Base-by-base conservation (phyloP, 2,329 filamentous ascomycete genomes). In the Aureobasidium subglaciale region DNA sequence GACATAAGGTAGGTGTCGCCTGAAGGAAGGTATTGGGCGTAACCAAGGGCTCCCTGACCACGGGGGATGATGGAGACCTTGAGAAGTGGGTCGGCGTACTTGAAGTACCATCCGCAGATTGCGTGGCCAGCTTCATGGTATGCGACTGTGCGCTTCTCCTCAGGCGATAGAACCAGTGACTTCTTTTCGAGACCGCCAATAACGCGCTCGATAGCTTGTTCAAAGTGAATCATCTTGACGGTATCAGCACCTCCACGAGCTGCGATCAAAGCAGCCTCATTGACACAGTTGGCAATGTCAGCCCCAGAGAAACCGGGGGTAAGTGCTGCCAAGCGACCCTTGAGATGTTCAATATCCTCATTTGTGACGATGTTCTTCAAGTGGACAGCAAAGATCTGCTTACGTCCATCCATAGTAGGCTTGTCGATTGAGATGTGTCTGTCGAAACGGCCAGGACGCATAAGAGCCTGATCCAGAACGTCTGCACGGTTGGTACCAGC, bases 1-100 rank as follows among this genome's bases (percentile, higher is more conserved):
- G 87, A 96, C 91, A 99, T 93, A 61, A 99, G 81, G 71, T 97
- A 97, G 8, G 89, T 90, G 68, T 99, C 93, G 56, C 85, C 85
- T 20, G 86, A 80, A 1, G 93, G 93, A n/a, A 99, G 81, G 70
- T 97, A 97, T 72, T 99, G 93, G 1, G 93, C 93, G 68, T 99
- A 99, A 8, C 93, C 93, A 15, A 99, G 79, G 24, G 91, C 90
- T 32, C 90, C 93, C 70, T 93, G 88, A 56, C 92, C 93, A 67
- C 93, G 90, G 16, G 93, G 93, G 65, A 99, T 97, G 72, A 99
- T 99, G 57, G 91, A 96, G 41, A 99, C 93, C 76, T 99, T 99
- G 58, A 99, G 85, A 4, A 99, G 83, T 16, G 93, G 93, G 67
- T 99, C 93, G n/a, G 93, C 93, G 70, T 88, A 90, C 72, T 89